phyloP scores from a whole-genome alignment of 2,329 filamentous ascomycete genomes.

The Pleoardoris graminearum region DNA sequence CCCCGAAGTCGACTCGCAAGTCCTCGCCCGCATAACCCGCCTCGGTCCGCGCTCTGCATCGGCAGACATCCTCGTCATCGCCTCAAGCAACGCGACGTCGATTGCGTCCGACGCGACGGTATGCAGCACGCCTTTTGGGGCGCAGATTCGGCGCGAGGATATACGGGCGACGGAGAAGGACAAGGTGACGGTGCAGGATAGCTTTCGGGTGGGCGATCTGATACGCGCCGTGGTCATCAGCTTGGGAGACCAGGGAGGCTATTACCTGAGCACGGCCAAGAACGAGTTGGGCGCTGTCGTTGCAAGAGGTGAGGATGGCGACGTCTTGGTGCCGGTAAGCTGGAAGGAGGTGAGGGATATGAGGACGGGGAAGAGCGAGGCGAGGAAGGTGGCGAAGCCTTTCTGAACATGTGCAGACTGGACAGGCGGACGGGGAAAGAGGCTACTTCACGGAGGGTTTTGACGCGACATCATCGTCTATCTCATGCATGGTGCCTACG shows the following conservation, averaged over 20 bases:
- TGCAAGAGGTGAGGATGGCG: conserved; percentile 83
- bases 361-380: conserved; percentile 74
- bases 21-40: conserved; percentile 83
- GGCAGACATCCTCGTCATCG: conserved; percentile 80
- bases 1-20: conserved; percentile 77
- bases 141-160: conserved; percentile 84
- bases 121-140: conserved; percentile 79
- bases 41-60: conserved; percentile 84
- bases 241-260: conserved; percentile 89
- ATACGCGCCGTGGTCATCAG: conserved; percentile 87
- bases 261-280: conserved; percentile 88
- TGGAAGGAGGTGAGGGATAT: conserved; percentile 95
- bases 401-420: conserved; percentile 48
- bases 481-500: too few relatives aligned
- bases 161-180: conserved; percentile 96
- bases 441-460: too few relatives aligned
- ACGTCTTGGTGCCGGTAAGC: conserved; percentile 88
- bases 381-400: conserved; percentile 91
- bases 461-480: too few relatives aligned
- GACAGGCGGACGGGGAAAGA: too few relatives aligned
- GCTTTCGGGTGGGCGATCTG: conserved; percentile 90
- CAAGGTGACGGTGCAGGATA: conserved; percentile 85
- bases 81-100: background rate
- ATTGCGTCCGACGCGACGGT: conserved; percentile 53
- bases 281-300: conserved; percentile 95